Evolutionary conservation across 2,329 filamentous ascomycete genomes (phyloP).

Genomic region (Alternaria hordeiaustralica): DNA sequence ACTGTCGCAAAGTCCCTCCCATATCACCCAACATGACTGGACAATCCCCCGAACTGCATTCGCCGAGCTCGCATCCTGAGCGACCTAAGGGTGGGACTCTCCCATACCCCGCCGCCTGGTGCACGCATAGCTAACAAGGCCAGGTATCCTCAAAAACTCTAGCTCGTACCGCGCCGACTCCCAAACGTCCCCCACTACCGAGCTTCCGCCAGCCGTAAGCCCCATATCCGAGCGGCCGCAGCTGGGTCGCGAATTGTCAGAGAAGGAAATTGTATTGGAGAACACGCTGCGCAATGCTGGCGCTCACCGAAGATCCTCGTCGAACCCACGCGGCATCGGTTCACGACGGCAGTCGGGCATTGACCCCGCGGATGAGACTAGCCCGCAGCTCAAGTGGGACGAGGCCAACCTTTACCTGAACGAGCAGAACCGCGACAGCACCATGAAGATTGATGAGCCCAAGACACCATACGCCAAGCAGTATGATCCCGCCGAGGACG

Average conservation of each 20-base stretch:
- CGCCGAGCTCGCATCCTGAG: conserved; percentile 47
- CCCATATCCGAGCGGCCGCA: conserved; percentile 48
- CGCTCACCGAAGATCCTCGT: conserved; percentile 82
- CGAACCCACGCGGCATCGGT: conserved; percentile 68
- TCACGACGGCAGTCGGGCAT: conserved; percentile 74
- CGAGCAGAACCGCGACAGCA: conserved; percentile 91
- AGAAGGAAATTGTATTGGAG: conserved; percentile 89
- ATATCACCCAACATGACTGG: conserved; percentile 34
- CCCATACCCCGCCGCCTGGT: conserved; percentile 1
- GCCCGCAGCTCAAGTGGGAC: conserved; percentile 92
- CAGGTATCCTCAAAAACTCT: conserved; percentile 95
- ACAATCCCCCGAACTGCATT: conserved; percentile 43
- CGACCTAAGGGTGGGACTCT: conserved; percentile 52
- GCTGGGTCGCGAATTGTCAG: conserved; percentile 62
- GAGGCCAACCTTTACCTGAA: conserved; percentile 97
- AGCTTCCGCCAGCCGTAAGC: conserved; percentile 42
- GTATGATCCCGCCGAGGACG: conserved; percentile 89
- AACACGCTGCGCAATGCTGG: conserved; percentile 97
- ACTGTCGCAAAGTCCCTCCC: conserved; percentile 16
- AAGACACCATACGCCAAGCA: conserved; percentile 96
- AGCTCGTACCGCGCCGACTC: conserved; percentile 64
- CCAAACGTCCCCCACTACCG: conserved; percentile 55
- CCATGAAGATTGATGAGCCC: conserved; percentile 99
- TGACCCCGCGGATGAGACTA: conserved; percentile 62
- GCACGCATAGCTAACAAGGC: conserved; percentile 15